A percentile compares a stretch with the other conserved stretches of the same genome.
These are phyloP conservation scores for Cercophora scortea DNA, from an alignment of 495 filamentous ascomycete genomes.

Conservation along the genomic window DNA sequence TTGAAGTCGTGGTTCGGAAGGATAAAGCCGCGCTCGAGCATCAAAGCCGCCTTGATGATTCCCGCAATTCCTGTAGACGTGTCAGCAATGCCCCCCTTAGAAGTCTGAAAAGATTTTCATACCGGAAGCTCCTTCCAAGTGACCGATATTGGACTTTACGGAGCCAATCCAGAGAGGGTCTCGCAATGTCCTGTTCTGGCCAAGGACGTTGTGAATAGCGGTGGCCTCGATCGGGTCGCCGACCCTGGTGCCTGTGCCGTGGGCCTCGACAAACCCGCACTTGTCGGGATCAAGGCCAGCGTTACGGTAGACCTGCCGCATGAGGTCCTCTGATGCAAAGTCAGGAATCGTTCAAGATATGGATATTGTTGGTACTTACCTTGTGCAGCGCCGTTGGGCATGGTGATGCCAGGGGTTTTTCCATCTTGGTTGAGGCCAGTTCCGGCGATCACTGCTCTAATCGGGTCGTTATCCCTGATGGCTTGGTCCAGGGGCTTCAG, in stretches of 20 bases:
- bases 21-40: conserved; percentile 46
- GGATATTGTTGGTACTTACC: conserved; percentile 20
- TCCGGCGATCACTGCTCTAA: conserved; percentile 54
- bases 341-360: conserved; percentile 8
- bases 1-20: conserved; percentile 43
- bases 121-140: conserved; percentile 44
- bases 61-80: conserved; percentile 37
- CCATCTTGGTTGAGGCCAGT: conserved; percentile 56
- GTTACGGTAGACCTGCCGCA: conserved; percentile 36
- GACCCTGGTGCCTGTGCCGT: conserved; percentile 50
- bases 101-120: background rate
- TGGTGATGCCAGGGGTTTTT: conserved; percentile 50
- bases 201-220: conserved; percentile 31
- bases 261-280: conserved; percentile 38
- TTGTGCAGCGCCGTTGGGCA: conserved; percentile 51
- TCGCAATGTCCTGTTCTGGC: conserved; percentile 16
- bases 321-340: conserved; percentile 27
- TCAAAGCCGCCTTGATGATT: conserved; percentile 49
- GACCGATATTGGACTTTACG: conserved; percentile 52
- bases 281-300: conserved; percentile 31
- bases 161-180: conserved; percentile 44
- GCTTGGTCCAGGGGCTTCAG: conserved; percentile 57
- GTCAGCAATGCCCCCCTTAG: background rate
- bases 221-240: conserved; percentile 41
- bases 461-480: conserved; percentile 46